Conservation (phyloP, 2,329 filamentous ascomycete species). For the Drechslerella dactyloides region DNA sequence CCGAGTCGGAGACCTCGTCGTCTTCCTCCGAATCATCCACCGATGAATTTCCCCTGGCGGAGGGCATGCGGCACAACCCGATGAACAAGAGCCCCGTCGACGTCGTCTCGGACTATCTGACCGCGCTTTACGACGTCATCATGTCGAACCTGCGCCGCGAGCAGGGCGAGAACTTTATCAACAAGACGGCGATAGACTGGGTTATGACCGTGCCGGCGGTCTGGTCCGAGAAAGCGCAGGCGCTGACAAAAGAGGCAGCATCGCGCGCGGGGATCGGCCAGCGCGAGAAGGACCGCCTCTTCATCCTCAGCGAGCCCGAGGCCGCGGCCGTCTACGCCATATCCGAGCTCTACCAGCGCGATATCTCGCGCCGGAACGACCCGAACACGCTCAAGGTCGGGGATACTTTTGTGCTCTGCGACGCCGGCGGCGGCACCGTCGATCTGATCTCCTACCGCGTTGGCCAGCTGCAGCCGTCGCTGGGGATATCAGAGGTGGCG, state of each 20-base stretch:
- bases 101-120: constrained; percentile 63
- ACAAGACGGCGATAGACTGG: constrained; percentile 62
- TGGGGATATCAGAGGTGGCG: constrained; percentile 38
- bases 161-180: constrained; percentile 60
- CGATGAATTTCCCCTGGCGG: constrained; percentile 42
- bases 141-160: constrained; percentile 60
- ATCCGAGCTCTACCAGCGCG: constrained; percentile 40
- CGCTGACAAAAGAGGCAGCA: constrained; percentile 62
- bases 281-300: constrained; percentile 49
- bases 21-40: not conserved
- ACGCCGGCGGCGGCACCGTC: constrained; percentile 69
- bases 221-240: constrained; percentile 65
- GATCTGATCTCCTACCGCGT: constrained; percentile 99
- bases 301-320: constrained; percentile 55
- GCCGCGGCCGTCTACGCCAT: constrained; percentile 55
- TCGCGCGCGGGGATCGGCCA: constrained; percentile 67
- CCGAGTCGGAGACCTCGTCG: constrained; percentile 12
- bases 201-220: constrained; percentile 67
- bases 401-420: constrained; percentile 64
- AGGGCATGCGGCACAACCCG: constrained; percentile 40
- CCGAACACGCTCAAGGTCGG: constrained; percentile 58
- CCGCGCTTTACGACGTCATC: constrained; percentile 62
- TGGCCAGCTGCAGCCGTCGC: constrained; percentile 61
- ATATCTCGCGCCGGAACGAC: constrained; percentile 28
- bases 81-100: constrained; percentile 53